Percentiles rank a stretch among this genome's conserved stretches.
These are phyloP conservation scores for Scheffersomyces lignosus DNA, from an alignment of 805 yeast genomes.

Conservation along the genomic window DNA sequence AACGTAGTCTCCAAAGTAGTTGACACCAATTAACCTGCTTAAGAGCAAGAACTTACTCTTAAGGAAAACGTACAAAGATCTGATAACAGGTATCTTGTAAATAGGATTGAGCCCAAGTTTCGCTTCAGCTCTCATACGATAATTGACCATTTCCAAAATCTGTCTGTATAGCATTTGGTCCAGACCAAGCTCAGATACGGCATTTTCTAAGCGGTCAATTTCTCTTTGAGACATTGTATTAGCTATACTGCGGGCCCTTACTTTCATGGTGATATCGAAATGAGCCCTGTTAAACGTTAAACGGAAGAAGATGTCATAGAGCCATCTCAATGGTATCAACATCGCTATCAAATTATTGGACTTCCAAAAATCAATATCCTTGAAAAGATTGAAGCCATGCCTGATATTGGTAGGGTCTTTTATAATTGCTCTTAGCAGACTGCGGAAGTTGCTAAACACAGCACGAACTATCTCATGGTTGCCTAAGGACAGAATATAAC, in stretches of 20 bases:
- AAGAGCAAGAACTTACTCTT: conserved; percentile 3
- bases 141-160: not conserved
- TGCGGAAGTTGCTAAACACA: conserved; percentile 13
- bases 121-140: not conserved
- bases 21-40: conserved; percentile 1
- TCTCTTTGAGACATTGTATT: conserved; percentile 23
- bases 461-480: conserved; percentile 27
- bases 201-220: conserved; percentile 21
- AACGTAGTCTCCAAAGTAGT: conserved; percentile 7
- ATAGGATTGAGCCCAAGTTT: not conserved
- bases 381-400: conserved; percentile 8
- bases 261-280: conserved; percentile 26
- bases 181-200: not conserved
- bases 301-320: conserved; percentile 33
- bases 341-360: conserved; percentile 32
- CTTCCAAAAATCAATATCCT: conserved; percentile 29
- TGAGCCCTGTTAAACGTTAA: conserved; percentile 33
- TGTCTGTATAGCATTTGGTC: not conserved
- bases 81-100: not conserved
- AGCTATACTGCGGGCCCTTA: conserved; percentile 34
- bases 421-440: not conserved
- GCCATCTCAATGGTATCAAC: conserved; percentile 37
- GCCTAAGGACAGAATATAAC: conserved; percentile 40
- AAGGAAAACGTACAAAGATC: not conserved
- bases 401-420: conserved; percentile 1